These are phyloP conservation scores for Mycena galopus DNA, from an alignment of 768 basidiomycete genomes.

Conservation along the genomic window DNA sequence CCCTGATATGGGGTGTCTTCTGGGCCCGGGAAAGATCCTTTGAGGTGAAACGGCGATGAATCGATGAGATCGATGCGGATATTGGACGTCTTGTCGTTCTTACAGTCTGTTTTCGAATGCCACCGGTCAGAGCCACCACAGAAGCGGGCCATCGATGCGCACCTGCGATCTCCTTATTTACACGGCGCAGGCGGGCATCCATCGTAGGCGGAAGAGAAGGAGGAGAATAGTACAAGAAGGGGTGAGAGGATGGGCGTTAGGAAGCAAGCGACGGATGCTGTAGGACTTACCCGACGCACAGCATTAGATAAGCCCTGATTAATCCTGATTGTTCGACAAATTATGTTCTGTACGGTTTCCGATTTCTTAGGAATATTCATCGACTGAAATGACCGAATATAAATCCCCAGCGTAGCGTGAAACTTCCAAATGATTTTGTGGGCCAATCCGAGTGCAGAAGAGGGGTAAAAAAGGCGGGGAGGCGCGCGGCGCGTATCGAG, in stretches of 20 bases:
- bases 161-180: conserved; percentile 96
- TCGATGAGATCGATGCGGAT: conserved; percentile 91
- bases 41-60: conserved; percentile 91
- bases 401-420: no score
- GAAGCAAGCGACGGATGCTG: no score
- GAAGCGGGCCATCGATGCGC: conserved; percentile 29
- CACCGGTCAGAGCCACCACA: neutral
- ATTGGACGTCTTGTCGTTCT: conserved; percentile 92
- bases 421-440: no score
- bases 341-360: no score
- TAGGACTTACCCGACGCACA: neutral
- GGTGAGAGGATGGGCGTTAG: no score
- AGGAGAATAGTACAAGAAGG: no score
- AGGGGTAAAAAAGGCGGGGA: no score
- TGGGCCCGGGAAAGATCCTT: conserved; percentile 92
- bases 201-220: conserved; percentile 51
- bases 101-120: conserved; percentile 75
- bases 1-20: conserved; percentile 95
- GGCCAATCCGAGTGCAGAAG: no score
- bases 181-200: conserved; percentile 90
- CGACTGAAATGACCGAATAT: no score
- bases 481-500: no score
- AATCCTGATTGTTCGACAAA: no score
- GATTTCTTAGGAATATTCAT: no score
- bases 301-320: neutral